These are phyloP conservation scores for Scenedesmus sp. DNA, from an alignment of 163 green algal genomes.

Conservation along the genomic window DNA sequence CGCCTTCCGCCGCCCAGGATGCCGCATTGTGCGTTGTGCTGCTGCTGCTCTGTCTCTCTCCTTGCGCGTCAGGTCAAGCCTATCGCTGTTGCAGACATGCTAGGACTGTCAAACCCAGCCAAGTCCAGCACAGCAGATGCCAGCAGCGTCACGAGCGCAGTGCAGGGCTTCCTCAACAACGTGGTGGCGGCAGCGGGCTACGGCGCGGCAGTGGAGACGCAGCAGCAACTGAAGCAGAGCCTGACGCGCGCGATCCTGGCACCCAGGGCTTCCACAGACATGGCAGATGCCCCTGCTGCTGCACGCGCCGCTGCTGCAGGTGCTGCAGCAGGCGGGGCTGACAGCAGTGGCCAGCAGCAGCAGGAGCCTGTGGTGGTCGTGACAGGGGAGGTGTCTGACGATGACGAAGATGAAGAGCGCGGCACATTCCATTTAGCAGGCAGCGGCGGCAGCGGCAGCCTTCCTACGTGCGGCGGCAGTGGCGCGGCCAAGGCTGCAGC, in stretches of 20 bases:
- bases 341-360: not conserved
- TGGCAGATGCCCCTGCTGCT: not conserved
- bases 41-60: not conserved
- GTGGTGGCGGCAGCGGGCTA: constrained; percentile 74
- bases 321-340: not conserved
- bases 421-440: constrained; percentile 43
- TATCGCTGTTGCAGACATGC: constrained; percentile 92
- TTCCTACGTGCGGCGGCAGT: not conserved
- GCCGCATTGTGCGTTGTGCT: not conserved
- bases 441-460: not conserved
- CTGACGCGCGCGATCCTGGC: constrained; percentile 12
- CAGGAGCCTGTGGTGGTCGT: not conserved
- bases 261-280: not conserved
- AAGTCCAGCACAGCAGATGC: constrained; percentile 67
- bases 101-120: constrained; percentile 70
- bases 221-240: constrained; percentile 50
- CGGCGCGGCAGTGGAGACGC: constrained; percentile 1
- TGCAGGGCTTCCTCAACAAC: constrained; percentile 86
- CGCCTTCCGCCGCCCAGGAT: no score
- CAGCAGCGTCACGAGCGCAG: constrained; percentile 15
- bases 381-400: not conserved
- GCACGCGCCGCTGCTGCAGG: not conserved
- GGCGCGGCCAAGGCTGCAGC: not conserved
- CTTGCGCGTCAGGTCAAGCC: constrained; percentile 72
- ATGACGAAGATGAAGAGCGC: constrained; percentile 50